A percentile compares a stretch with the other conserved stretches of the same genome.
Evolutionary conservation across 2,329 filamentous ascomycete species (phyloP).

Genomic region (Cytospora mali): DNA sequence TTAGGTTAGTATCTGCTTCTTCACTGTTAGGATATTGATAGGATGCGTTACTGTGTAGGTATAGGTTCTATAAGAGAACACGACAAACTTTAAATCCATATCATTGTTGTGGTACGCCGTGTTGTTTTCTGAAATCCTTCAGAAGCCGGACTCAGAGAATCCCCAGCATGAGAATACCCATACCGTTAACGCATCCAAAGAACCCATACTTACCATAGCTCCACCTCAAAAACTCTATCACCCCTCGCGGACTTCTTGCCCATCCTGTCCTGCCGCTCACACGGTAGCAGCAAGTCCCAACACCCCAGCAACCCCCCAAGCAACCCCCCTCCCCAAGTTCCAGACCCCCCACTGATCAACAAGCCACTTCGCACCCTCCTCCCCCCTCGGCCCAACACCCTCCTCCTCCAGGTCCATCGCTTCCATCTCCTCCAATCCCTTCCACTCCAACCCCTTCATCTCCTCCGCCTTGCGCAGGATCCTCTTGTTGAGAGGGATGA

Average conservation of each 20-base stretch:
- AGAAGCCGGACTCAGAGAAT: too few relatives aligned
- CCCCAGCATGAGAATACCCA: too few relatives aligned
- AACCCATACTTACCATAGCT: not conserved
- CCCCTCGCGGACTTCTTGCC: too few relatives aligned
- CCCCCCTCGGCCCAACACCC: slow-evolving; percentile 41
- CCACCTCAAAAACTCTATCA: not conserved
- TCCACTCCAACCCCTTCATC: slow-evolving; percentile 40
- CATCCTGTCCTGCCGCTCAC: not conserved
- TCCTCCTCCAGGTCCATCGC: slow-evolving; percentile 37
- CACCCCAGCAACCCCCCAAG: slow-evolving; percentile 34
- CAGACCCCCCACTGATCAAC: slow-evolving; percentile 59
- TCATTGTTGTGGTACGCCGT: too few relatives aligned
- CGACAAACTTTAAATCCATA: too few relatives aligned
- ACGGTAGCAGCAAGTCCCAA: slow-evolving; percentile 9
- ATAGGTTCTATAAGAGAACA: too few relatives aligned
- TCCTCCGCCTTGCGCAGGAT: slow-evolving; percentile 48
- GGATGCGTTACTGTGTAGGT: not conserved
- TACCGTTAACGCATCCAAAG: too few relatives aligned
- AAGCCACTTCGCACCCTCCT: slow-evolving; percentile 52
- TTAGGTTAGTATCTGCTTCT: not conserved
- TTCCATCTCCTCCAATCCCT: slow-evolving; percentile 40
- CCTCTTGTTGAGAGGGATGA: slow-evolving; percentile 51
- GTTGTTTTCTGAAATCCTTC: too few relatives aligned
- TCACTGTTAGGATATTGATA: not conserved
- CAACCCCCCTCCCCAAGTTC: slow-evolving; percentile 42